Conservation (phyloP, 2,329 filamentous ascomycete genomes). For the Teratosphaeriaceae sp. region DNA sequence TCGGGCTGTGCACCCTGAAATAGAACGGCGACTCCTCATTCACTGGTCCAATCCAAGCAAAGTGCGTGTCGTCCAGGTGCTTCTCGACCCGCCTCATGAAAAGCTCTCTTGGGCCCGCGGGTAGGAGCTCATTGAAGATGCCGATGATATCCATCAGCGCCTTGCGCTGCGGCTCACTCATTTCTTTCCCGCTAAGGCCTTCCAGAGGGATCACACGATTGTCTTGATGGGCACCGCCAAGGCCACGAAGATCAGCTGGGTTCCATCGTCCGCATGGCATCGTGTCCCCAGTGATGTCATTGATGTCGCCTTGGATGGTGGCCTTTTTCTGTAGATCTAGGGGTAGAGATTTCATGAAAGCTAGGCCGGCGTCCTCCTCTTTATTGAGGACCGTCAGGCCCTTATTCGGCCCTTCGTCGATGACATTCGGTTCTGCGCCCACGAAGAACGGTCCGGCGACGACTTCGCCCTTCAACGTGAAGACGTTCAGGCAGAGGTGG, state of each 20-base stretch:
- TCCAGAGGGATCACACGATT: constrained; percentile 67
- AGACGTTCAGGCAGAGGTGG: constrained; percentile 65
- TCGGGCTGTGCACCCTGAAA: constrained; percentile 67
- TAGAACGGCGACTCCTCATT: constrained; percentile 65
- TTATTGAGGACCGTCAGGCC: constrained; percentile 59
- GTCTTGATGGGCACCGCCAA: constrained; percentile 70
- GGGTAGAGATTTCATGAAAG: constrained; percentile 59
- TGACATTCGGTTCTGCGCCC: constrained; percentile 69
- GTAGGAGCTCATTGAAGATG: constrained; percentile 63
- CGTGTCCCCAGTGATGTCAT: constrained; percentile 50
- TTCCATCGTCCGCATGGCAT: constrained; percentile 62
- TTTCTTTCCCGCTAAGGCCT: constrained; percentile 51
- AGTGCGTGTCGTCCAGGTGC: constrained; percentile 63
- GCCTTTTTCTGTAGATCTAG: constrained; percentile 43
- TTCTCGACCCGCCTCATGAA: constrained; percentile 49
- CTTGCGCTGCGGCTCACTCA: constrained; percentile 44
- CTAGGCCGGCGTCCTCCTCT: constrained; percentile 57
- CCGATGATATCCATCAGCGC: constrained; percentile 51
- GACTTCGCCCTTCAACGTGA: constrained; percentile 58
- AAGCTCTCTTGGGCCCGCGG: constrained; percentile 45
- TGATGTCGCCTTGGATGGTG: constrained; percentile 49
- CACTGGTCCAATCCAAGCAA: constrained; percentile 68
- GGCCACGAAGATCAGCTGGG: constrained; percentile 68
- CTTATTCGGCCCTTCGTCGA: constrained; percentile 55
- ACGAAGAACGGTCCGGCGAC: constrained; percentile 68